Evolutionary conservation across 345 rosid genomes (phyloP), one percentile per base, ranked within the genome.

Genomic region (Populus simonii): DNA sequence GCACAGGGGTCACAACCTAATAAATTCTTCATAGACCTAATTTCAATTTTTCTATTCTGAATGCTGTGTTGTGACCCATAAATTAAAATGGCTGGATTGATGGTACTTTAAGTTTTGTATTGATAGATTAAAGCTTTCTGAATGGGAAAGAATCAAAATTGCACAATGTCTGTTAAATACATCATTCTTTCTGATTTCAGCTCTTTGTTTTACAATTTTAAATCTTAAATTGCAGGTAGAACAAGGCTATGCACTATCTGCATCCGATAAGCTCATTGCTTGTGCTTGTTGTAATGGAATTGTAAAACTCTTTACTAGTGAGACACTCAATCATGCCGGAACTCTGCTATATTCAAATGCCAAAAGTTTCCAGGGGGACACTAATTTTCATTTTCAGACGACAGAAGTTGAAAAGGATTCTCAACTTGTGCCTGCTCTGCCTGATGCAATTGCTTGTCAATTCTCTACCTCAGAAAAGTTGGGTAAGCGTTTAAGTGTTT

Each of bases 401-500:
- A 72, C 74, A 57, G 41, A 77, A 68, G 51, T 49, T 73, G 81
- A 77, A 75, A 75, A 65, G 71, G 78, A 86, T 72, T 80, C 68
- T 77, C 82, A 82, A 41, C 80, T 65, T 16, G 67, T 31, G 39
- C 72, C 80, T 36, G 55, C 70, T 65, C 83, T 83, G 33, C 95
- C 98, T 38, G 93, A 90, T 71, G 94, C 93, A 84, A 78, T 93
- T 76, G 97, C 98, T 78, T 90, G 98, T 81, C 95, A 90, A 87
- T 92, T 92, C 88, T 87, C 88, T 47, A 76, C 84, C 65, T 74
- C 86, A 38, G 90, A 89, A 55, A 92, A 85, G 82, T 89, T 90
- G 67, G 91, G 94, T 90, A 45, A 82, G 90, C 75, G 59, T 80
- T 71, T 68, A 83, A 55, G 59, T 72, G 66, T 23, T 23, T 47